Conservation (phyloP, 1,284 basidiomycete species). For the Cutaneotrichosporon arboriforme region DNA sequence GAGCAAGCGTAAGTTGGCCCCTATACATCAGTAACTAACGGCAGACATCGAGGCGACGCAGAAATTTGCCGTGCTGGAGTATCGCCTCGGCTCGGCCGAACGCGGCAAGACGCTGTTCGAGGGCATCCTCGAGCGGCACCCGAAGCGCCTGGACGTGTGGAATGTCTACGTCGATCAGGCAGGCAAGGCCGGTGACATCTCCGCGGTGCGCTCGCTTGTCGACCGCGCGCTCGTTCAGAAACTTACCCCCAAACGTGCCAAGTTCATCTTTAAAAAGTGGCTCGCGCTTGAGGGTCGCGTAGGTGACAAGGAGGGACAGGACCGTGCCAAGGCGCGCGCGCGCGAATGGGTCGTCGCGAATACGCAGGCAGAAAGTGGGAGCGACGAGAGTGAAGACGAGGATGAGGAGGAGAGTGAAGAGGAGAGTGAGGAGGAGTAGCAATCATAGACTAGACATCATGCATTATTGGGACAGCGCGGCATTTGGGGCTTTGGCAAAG, state of each 20-base stretch:
- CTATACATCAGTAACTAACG: background rate
- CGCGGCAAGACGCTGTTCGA: slow-evolving; percentile 94
- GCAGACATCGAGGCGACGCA: slow-evolving; percentile 90
- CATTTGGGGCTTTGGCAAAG: too few species aligned
- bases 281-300: slow-evolving; percentile 77
- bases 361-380: slow-evolving; percentile 22
- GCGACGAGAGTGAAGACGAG: slow-evolving; percentile 18
- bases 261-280: slow-evolving; percentile 98
- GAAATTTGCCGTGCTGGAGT: slow-evolving; percentile 91
- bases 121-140: slow-evolving; percentile 88
- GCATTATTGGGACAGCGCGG: too few species aligned
- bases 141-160: slow-evolving; percentile 94
- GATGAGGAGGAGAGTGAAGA: slow-evolving; percentile 8
- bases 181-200: slow-evolving; percentile 67
- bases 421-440: background rate
- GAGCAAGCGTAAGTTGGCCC: slow-evolving; percentile 68
- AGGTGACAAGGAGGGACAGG: slow-evolving; percentile 79
- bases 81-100: slow-evolving; percentile 88
- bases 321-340: slow-evolving; percentile 77
- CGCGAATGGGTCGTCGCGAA: slow-evolving; percentile 63
- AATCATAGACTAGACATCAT: background rate
- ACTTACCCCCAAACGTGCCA: slow-evolving; percentile 90
- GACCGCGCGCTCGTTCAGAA: slow-evolving; percentile 74
- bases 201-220: slow-evolving; percentile 71
- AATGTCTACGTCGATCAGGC: slow-evolving; percentile 97